Evolutionary conservation across 257 asterid species (phyloP), one percentile per base, ranked within the genome.

Genomic region (Solanum medicagineum): DNA sequence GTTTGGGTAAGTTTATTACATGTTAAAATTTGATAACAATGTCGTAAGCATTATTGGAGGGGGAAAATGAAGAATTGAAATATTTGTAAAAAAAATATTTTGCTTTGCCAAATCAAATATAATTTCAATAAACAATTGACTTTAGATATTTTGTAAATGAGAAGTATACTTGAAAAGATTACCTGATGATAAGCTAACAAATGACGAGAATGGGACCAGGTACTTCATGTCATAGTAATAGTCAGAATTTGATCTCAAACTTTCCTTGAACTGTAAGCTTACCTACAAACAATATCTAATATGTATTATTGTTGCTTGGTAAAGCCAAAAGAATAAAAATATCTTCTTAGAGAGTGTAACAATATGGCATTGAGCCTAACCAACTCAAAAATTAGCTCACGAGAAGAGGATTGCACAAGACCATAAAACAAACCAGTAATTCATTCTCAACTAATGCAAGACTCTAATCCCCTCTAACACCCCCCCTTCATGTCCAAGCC

Each of bases 191-290:
- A 89, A 19, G 91, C 89, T 90, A 68, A 91, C 90, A 84, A 94
- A 95, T 6, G 97, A 87, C 57, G 92, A 84, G 71, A 86, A 93
- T 16, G 98, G 97, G 45, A 93, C 86, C 81, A 89, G 86, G 86
- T 93, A 95, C 92, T 85, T 91, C 92, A 85, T 92, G 86, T 95
- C 92, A 84, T 79, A 94, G 74, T 91, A 95, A 55, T 81, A 94
- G 74, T 93, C 97, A 84, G 87, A 92, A 4, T 84, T 53, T 47
- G 83, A 66, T 79, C 8, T 85, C 16, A 83, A 54, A 2, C 62
- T 71, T 60, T 86, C 89, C 86, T 80, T 86, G 62, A 65, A 55
- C 4, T 80, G 81, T 7, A 11, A 16, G 44, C 85, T 86, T 45
- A 36, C 90, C 99, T 95, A 69, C 65, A 84, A 44, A 69, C 85